Evolutionary conservation across 2,329 filamentous ascomycete genomes (phyloP), one percentile per base, ranked within the genome.

Genomic region (Meredithiella fracta): DNA sequence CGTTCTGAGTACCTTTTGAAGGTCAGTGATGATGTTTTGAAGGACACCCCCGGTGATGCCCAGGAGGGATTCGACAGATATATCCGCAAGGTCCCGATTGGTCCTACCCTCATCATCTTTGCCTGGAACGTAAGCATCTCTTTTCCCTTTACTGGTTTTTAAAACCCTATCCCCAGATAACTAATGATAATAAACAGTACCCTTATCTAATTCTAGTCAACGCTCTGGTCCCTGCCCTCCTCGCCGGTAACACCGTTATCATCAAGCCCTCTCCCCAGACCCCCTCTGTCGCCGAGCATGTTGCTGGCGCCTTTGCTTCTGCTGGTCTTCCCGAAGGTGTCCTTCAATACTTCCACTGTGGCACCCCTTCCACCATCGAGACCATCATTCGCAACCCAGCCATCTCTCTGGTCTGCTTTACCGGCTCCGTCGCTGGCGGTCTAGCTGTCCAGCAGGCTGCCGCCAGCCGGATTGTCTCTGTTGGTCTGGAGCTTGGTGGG

Each of bases 261-360:
- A 72, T 97, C 57, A 97, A 97, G 72, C 91, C 91, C 22, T 94
- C 88, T 4, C 91, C 91, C 8, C 91, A 97, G 69, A 96, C 91
- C 1, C 91, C 91, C 1, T 95, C 90, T 0, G 83, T 94, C 60
- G 90, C 80, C 44, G 91, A 97, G 72, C 87, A 88, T 59, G 78
- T 94, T 20, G 72, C 84, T 56, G 76, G 83, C 61, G 79, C 86
- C 55, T 94, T 97, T 67, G 67, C 72, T 47, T 80, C 88, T 64
- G 88, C 89, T 17, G 91, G 91, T 8, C 76, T 96, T 37, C 88
- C 88, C 22, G 67, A 82, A 47, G 83, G 89, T 59, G 88, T 96
- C 55, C 78, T 96, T 55, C 91, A 96, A 70, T 90, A 86, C 68
- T 89, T 96, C 70, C 91, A 97, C 72, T 86, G 82, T 64, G 91